Conservation (phyloP, 208 protist species). For the Wallacemonas sp. region DNA sequence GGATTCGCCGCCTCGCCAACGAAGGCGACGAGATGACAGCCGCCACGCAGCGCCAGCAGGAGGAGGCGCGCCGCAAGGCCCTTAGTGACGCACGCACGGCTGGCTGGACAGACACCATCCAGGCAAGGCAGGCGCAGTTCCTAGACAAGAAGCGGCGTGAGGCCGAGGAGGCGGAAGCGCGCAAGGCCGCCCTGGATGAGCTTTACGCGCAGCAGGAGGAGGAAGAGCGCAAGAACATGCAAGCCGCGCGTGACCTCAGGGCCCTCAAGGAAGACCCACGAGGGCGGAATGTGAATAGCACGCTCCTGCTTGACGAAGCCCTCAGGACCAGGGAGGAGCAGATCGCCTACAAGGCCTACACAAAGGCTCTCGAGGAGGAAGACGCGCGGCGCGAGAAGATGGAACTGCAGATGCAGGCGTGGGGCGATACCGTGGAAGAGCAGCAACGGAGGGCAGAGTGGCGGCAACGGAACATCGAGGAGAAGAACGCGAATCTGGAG, state of each 20-base stretch:
- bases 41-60: conserved; percentile 13
- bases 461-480: conserved; percentile 57
- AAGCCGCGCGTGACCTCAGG: conserved; percentile 47
- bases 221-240: conserved; percentile 43
- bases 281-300: conserved; percentile 53
- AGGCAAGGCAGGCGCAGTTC: conserved; percentile 63
- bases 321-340: conserved; percentile 70
- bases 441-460: conserved; percentile 34
- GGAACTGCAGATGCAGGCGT: conserved; percentile 33
- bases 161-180: conserved; percentile 51
- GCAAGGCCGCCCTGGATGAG: conserved; percentile 52
- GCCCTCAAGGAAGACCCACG: conserved; percentile 74
- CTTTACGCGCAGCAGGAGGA: conserved; percentile 57
- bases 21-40: conserved; percentile 17
- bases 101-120: conserved; percentile 67
- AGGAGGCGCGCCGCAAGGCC: conserved; percentile 25
- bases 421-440: conserved; percentile 52
- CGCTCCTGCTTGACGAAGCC: conserved; percentile 57
- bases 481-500: conserved; percentile 73
- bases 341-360: conserved; percentile 48
- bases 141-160: conserved; percentile 35
- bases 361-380: conserved; percentile 31
- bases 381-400: conserved; percentile 20
- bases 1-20: conserved; percentile 55
- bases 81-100: conserved; percentile 43